A percentile compares a stretch with the other conserved stretches of the same genome.
These are phyloP conservation scores for Ganoderma sp. DNA, from an alignment of 1,284 basidiomycete genomes.

Conservation along the genomic window DNA sequence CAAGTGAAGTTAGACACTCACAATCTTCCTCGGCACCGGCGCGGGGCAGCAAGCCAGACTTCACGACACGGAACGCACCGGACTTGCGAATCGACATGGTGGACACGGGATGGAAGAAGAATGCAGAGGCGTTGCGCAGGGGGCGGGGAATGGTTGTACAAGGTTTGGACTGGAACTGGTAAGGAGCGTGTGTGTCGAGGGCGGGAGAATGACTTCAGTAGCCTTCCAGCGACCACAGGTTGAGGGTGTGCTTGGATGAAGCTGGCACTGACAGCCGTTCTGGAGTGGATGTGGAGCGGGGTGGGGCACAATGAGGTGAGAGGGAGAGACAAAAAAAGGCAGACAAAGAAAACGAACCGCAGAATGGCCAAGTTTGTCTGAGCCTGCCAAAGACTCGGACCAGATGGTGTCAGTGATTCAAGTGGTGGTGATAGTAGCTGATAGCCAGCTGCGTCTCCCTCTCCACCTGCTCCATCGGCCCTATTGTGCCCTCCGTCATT, in stretches of 20 bases:
- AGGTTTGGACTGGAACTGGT: slow-evolving; percentile 2
- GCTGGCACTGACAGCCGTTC: slow-evolving; percentile 14
- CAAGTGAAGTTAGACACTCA: slow-evolving; percentile 14
- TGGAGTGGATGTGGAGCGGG: slow-evolving; percentile 10
- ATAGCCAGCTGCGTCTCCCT: slow-evolving; percentile 25
- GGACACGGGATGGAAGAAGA: not conserved
- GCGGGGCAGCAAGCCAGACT: slow-evolving; percentile 12
- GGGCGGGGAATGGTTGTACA: slow-evolving; percentile 9
- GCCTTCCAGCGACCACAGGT: slow-evolving; percentile 33
- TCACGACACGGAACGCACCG: slow-evolving; percentile 12
- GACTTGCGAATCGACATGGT: slow-evolving; percentile 10
- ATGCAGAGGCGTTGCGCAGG: not conserved
- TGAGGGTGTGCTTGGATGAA: slow-evolving; percentile 12
- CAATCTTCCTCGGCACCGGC: slow-evolving; percentile 12
- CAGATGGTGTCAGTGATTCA: not conserved
- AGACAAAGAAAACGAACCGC: slow-evolving; percentile 28
- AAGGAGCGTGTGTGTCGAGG: slow-evolving; percentile 30
- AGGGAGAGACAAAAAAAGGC: slow-evolving; percentile 25
- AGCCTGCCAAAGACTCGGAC: not conserved
- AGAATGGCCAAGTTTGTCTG: slow-evolving; percentile 13
- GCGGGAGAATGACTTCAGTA: slow-evolving; percentile 27
- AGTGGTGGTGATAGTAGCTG: not conserved
- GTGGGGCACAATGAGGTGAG: slow-evolving; percentile 18
- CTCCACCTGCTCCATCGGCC: slow-evolving; percentile 12
- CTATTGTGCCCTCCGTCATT: slow-evolving; percentile 25